Base-by-base conservation (phyloP, 176 grass and related monocot species). In the Coix lacrymajobi region DNA sequence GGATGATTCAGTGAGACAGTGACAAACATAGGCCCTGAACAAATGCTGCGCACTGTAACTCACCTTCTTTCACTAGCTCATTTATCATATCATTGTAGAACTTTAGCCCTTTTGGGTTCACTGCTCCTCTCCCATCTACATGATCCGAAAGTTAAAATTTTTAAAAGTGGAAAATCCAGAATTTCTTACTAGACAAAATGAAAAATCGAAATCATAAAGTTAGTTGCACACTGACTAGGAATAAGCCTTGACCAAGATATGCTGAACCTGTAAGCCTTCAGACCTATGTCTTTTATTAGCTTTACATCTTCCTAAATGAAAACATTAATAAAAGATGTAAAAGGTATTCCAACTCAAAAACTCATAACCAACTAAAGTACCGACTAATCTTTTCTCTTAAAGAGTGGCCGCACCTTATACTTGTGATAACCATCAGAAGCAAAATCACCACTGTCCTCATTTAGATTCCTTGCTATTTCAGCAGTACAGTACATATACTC, bases 201-300 rank as follows among this genome's bases (percentile, higher is more conserved):
- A 58, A 40, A 62, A 40, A 20, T 0, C 26, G 80, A 44, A 45
- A 37, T 5, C 25, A 43, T 31, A 10, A 4, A 51, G 4, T 13
- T 62, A 62, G 58, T 65, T 73, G 57, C 66, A 40, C 80, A 57
- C 52, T 57, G 52, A 93, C 91, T 52, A 69, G 91, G 91, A 51
- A 93, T 77, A 34, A 90, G 81, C 29, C 91, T 87, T 54, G 91
- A 83, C 85, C 88, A 93, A 83, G 91, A 90, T 41, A 93, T 90
- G 77, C 77, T 90, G 85, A 93, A 90, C 62, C 77, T 88, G 64
- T 88, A 93, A 54, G 78, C 78, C 28, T 88, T 74, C 28, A 90
- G 45, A 31, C 88, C 91, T 62, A 84, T 75, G 11, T 71, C 71
- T 38, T 66, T 82, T 49, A 93, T 93, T 38, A 93, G 45, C 28